Conservation (phyloP, 2,329 filamentous ascomycete species). For the Apiospora sp. region DNA sequence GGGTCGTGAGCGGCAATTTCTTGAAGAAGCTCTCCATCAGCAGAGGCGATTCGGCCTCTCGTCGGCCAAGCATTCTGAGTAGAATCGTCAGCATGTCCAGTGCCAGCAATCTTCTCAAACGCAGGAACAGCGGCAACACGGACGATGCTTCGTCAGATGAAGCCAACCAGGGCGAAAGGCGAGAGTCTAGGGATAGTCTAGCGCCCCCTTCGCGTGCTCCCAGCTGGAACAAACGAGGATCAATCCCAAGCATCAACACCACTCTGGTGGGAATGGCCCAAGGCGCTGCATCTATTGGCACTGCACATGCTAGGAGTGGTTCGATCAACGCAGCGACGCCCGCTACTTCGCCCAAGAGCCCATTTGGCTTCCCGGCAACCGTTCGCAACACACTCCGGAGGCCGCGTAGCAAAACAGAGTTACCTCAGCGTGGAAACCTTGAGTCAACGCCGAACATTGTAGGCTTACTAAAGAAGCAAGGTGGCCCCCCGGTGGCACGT, state of each 20-base stretch:
- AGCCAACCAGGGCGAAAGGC: conserved; percentile 38
- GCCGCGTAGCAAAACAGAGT: conserved; percentile 63
- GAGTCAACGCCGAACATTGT: conserved; percentile 55
- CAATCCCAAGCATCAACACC: conserved; percentile 65
- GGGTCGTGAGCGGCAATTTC: conserved; percentile 66
- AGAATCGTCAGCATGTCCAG: conserved; percentile 61
- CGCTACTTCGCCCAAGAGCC: conserved; percentile 62
- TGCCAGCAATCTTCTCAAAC: conserved; percentile 45
- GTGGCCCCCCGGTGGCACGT: conserved; percentile 61
- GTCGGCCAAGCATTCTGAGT: conserved; percentile 60
- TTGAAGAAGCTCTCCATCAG: conserved; percentile 68
- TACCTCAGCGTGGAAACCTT: conserved; percentile 49
- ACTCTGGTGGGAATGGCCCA: conserved; percentile 64
- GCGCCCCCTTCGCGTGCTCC: conserved; percentile 58
- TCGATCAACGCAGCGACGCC: conserved; percentile 64
- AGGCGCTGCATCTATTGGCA: conserved; percentile 62
- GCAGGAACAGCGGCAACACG: conserved; percentile 35
- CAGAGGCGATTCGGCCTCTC: conserved; percentile 49
- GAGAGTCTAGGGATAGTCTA: conserved; percentile 57
- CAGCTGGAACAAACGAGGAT: conserved; percentile 60
- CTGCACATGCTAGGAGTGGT: conserved; percentile 63
- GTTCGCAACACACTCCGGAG: conserved; percentile 60
- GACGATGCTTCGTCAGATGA: conserved; percentile 26
- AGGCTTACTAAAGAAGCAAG: conserved; percentile 59
- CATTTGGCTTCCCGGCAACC: conserved; percentile 45